Evolutionary conservation across 495 filamentous ascomycete genomes (phyloP), one percentile per base, ranked within the genome.

Genomic region (Tuber borchii): DNA sequence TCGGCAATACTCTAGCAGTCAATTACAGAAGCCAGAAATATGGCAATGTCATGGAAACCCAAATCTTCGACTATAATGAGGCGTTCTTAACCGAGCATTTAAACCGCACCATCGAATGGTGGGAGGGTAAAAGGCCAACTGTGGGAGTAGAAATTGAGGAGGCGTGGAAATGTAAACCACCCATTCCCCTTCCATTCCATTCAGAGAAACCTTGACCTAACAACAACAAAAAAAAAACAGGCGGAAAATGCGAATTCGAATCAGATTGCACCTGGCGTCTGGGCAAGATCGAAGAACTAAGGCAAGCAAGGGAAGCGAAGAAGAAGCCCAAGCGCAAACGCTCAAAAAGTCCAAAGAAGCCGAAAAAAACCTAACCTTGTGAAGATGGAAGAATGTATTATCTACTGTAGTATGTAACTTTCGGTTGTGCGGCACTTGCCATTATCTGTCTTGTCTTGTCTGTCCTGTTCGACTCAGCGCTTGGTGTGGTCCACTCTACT

Each of bases 81-180:
- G 82, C 85, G 2, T 85, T 82, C 26, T 83, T 97, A 72, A 86
- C 89, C 43, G 80, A 80, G 2, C 95, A 97, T 82, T 77, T 97
- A 2, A 81, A 83, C 6, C 86, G 90, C 37, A 90, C 91, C 81
- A 88, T 98, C 87, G 82, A 86, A 40, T 98, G 93, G 93, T 98
- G 95, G 95, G 89, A 87, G 65, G 95, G 96, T 6, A 87, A 93
- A 82, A 84, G 94, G 26, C 85, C 87, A 74, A 89, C 94, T 0
- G 85, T 87, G n/a, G 95, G 95, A 16, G 96, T 98, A 12, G 85
- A 87, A n/a, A 87, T 96, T 19, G 90, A 94, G 83, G 96, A 98
- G 76, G 92, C 93, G 0, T 97, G 90, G 87, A 99, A 99, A 84
- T 99, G 95, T 82, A 79, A 74, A 61, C 45, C n/a, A 37, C 22